Evolutionary conservation across 768 basidiomycete genomes (phyloP).

Genomic region (Phlegmacium glaucopus): DNA sequence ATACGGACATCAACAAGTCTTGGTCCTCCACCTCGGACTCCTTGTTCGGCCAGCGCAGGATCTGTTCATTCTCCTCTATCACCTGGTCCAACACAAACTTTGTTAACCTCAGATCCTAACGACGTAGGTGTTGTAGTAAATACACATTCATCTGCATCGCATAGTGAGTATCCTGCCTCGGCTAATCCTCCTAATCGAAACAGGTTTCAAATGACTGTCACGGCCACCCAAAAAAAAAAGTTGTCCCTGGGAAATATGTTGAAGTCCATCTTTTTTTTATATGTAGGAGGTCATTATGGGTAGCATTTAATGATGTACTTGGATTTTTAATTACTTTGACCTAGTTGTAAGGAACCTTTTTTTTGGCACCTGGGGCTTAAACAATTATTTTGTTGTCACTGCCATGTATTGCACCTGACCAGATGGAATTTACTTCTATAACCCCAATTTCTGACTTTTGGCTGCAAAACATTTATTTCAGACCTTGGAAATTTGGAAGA

Average conservation of each 20-base stretch:
- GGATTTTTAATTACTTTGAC: too few species aligned
- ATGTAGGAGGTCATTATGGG: too few species aligned
- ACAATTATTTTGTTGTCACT: too few species aligned
- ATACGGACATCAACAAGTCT: slow-evolving; percentile 6
- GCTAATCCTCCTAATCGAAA: slow-evolving; percentile 27
- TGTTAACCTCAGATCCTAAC: slow-evolving; percentile 11
- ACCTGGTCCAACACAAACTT: slow-evolving; percentile 4
- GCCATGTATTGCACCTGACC: too few species aligned
- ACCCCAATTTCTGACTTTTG: too few species aligned
- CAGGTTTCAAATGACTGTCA: slow-evolving; percentile 22
- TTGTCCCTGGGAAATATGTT: background rate
- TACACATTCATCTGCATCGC: slow-evolving; percentile 28
- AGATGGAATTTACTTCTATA: too few species aligned
- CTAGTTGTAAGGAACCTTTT: too few species aligned
- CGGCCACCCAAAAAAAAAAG: slow-evolving; percentile 6
- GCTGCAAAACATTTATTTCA: too few species aligned
- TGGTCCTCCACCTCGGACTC: slow-evolving; percentile 21
- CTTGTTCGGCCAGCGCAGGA: slow-evolving; percentile 7
- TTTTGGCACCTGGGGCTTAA: too few species aligned
- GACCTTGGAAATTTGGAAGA: too few species aligned
- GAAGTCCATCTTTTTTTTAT: background rate
- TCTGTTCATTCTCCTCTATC: slow-evolving; percentile 11
- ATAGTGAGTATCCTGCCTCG: slow-evolving; percentile 31
- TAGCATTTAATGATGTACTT: too few species aligned
- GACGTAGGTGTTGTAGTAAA: slow-evolving; percentile 20